Evolutionary conservation across 257 asterid species (phyloP).

Genomic region (Fraxinus excelsior): DNA sequence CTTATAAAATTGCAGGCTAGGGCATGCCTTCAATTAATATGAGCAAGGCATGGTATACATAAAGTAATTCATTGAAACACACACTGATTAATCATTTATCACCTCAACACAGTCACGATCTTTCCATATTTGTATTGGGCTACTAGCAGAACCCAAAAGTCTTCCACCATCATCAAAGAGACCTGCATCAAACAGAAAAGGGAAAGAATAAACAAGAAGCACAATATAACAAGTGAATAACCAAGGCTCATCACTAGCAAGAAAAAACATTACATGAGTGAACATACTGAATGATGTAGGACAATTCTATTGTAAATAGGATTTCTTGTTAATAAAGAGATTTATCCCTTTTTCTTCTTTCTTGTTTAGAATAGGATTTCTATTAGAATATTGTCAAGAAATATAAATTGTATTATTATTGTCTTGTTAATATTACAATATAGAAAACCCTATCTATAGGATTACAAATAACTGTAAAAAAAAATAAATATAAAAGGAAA

Average conservation of each 20-base stretch:
- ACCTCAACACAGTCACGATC: constrained; percentile 94
- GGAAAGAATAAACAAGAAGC: constrained; percentile 19
- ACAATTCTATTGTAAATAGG: too few relatives aligned
- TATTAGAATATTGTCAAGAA: too few relatives aligned
- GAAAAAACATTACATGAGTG: not conserved
- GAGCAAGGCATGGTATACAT: too few relatives aligned
- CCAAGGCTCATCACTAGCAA: not conserved
- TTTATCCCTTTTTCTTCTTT: too few relatives aligned
- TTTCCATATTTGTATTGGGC: constrained; percentile 99
- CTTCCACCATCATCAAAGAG: constrained; percentile 70
- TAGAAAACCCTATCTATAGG: too few relatives aligned
- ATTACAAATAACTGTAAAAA: too few relatives aligned
- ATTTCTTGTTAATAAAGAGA: too few relatives aligned
- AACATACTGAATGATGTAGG: not conserved
- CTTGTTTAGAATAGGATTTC: too few relatives aligned
- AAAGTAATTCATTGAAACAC: constrained; percentile 11
- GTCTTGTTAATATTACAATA: too few relatives aligned
- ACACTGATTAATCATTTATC: constrained; percentile 10
- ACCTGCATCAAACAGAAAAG: constrained; percentile 50
- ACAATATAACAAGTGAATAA: not conserved
- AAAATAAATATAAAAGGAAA: too few relatives aligned
- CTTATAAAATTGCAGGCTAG: not conserved
- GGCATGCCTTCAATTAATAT: not conserved
- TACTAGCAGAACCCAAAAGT: constrained; percentile 73
- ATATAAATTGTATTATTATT: too few relatives aligned